A percentile compares a stretch with the other conserved stretches of the same genome.
These are phyloP conservation scores for Teunomyces aglyptinius DNA, from an alignment of 805 yeast genomes.

Conservation along the genomic window DNA sequence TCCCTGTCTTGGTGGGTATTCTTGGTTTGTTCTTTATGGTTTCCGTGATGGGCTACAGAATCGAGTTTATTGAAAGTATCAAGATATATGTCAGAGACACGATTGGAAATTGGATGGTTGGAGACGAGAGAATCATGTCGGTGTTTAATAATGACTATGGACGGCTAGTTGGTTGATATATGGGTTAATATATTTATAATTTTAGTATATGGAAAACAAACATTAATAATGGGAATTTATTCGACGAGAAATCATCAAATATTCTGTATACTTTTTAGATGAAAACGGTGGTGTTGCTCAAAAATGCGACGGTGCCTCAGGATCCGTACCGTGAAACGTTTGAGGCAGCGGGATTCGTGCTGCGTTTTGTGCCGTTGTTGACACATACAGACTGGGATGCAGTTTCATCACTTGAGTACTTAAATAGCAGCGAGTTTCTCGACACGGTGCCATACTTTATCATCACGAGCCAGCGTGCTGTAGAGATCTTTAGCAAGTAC, in stretches of 20 bases:
- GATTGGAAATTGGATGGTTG: conserved; percentile 43
- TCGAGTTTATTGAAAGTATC: conserved; percentile 33
- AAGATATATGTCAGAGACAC: conserved; percentile 35
- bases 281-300: conserved; percentile 50
- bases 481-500: conserved; percentile 64
- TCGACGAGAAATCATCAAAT: neutral
- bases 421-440: conserved; percentile 45
- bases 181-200: neutral
- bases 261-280: neutral
- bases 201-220: neutral
- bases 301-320: conserved; percentile 65
- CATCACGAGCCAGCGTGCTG: conserved; percentile 89
- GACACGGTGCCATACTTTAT: conserved; percentile 51
- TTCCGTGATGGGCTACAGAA: conserved; percentile 38
- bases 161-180: neutral
- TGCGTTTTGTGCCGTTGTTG: conserved; percentile 71
- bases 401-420: conserved; percentile 39
- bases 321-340: conserved; percentile 64
- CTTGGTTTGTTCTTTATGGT: conserved; percentile 48
- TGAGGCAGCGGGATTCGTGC: conserved; percentile 29
- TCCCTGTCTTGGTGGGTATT: conserved; percentile 67
- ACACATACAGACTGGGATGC: conserved; percentile 59
- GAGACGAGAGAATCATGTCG: conserved; percentile 39
- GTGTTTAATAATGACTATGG: conserved; percentile 26
- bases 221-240: neutral